These are phyloP conservation scores for Pogostemon cablin DNA, from an alignment of 257 asterid species.

Conservation along the genomic window DNA sequence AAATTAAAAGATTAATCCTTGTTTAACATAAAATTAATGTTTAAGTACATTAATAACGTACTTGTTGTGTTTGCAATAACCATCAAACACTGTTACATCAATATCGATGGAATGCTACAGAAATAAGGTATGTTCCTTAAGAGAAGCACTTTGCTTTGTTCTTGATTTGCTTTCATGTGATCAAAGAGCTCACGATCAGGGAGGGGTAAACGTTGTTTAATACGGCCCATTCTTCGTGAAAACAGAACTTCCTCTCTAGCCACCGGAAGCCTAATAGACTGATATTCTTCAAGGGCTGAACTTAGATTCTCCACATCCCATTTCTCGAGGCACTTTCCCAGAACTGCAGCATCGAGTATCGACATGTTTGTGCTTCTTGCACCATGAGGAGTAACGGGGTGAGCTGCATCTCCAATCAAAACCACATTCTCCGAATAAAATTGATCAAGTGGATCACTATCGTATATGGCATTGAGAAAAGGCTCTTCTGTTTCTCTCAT, in stretches of 20 bases:
- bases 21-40: background rate
- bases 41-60: background rate
- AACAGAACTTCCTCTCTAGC: slow-evolving; percentile 59
- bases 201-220: slow-evolving; percentile 61
- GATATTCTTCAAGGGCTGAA: slow-evolving; percentile 65
- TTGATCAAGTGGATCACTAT: slow-evolving; percentile 58
- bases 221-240: slow-evolving; percentile 66
- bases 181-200: slow-evolving; percentile 51
- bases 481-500: slow-evolving; percentile 68
- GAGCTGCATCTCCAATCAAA: slow-evolving; percentile 84
- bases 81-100: slow-evolving; percentile 30
- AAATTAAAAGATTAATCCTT: background rate
- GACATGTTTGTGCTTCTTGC: slow-evolving; percentile 89
- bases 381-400: slow-evolving; percentile 79
- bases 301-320: slow-evolving; percentile 51
- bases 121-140: slow-evolving; percentile 66
- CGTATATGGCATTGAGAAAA: slow-evolving; percentile 74
- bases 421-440: slow-evolving; percentile 64
- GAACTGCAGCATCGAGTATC: slow-evolving; percentile 71
- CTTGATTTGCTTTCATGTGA: slow-evolving; percentile 46
- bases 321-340: slow-evolving; percentile 69
- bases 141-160: slow-evolving; percentile 56
- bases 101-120: slow-evolving; percentile 49
- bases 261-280: slow-evolving; percentile 61
- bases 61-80: background rate